Conservation (phyloP, 176 grass and related monocot species). For the Oryza meyeriana region DNA sequence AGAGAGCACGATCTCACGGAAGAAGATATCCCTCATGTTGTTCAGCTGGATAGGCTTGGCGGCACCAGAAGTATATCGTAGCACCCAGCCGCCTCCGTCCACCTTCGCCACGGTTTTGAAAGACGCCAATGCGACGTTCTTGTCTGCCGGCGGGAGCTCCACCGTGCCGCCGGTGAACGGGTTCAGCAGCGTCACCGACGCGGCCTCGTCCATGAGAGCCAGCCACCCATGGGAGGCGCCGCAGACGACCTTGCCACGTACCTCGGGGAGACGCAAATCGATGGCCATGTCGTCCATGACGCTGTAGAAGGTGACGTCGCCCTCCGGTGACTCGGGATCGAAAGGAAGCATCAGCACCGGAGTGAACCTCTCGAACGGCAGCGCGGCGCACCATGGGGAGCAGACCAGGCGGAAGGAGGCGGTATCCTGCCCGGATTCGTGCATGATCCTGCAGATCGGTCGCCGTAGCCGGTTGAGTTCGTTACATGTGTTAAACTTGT, state of each 20-base stretch:
- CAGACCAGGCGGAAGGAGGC: neutral
- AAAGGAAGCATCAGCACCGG: neutral
- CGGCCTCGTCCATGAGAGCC: slow-evolving; percentile 27
- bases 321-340: neutral
- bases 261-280: neutral
- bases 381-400: neutral
- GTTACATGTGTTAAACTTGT: too few relatives aligned
- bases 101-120: neutral
- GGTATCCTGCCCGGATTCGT: neutral
- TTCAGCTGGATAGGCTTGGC: neutral
- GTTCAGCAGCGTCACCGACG: slow-evolving; percentile 19
- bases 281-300: neutral
- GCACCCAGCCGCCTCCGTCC: neutral
- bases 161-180: neutral
- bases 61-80: neutral
- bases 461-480: too few relatives aligned
- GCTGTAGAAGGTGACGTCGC: neutral
- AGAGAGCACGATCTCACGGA: slow-evolving; percentile 26
- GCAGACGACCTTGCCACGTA: neutral
- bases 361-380: neutral
- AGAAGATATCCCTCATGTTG: slow-evolving; percentile 6
- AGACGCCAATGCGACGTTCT: neutral
- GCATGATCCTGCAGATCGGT: too few relatives aligned
- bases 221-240: slow-evolving; percentile 12
- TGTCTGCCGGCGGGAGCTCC: neutral